These are phyloP conservation scores for Solanum ossicruentum DNA, from an alignment of 257 asterid genomes.

Conservation along the genomic window DNA sequence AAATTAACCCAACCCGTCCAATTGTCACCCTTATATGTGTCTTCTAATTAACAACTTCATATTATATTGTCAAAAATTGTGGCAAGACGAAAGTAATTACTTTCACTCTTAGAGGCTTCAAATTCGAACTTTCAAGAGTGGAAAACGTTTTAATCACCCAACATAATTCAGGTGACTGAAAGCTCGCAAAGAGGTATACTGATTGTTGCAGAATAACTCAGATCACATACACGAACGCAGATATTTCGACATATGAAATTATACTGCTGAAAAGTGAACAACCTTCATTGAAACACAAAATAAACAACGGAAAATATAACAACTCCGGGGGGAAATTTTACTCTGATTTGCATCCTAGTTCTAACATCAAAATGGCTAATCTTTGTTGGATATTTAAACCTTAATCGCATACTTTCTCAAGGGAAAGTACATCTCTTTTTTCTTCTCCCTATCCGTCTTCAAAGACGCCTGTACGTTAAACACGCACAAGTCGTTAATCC, in stretches of 20 bases:
- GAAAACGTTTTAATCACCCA: too few species aligned
- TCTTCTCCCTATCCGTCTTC: constrained; percentile 63
- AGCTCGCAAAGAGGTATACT: too few species aligned
- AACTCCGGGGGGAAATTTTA: background rate
- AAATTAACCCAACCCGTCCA: too few species aligned
- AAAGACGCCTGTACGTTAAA: constrained; percentile 34
- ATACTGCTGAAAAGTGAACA: background rate
- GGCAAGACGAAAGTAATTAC: too few species aligned
- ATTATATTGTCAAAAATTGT: too few species aligned
- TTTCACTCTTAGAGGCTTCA: too few species aligned
- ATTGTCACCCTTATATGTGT: too few species aligned
- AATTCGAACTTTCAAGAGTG: too few species aligned
- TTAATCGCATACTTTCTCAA: constrained; percentile 65
- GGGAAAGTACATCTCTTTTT: constrained; percentile 65
- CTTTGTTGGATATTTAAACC: constrained; percentile 17
- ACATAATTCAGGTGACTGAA: too few species aligned
- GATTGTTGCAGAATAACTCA: background rate
- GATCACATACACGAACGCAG: background rate
- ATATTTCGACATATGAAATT: background rate
- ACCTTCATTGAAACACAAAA: background rate
- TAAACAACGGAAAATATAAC: background rate
- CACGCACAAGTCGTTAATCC: background rate
- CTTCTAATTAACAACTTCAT: too few species aligned
- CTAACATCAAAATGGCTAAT: background rate
- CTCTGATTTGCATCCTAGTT: background rate